phyloP scores from a whole-genome alignment of 2,329 filamentous ascomycete genomes.

The Laburnicola sp. region DNA sequence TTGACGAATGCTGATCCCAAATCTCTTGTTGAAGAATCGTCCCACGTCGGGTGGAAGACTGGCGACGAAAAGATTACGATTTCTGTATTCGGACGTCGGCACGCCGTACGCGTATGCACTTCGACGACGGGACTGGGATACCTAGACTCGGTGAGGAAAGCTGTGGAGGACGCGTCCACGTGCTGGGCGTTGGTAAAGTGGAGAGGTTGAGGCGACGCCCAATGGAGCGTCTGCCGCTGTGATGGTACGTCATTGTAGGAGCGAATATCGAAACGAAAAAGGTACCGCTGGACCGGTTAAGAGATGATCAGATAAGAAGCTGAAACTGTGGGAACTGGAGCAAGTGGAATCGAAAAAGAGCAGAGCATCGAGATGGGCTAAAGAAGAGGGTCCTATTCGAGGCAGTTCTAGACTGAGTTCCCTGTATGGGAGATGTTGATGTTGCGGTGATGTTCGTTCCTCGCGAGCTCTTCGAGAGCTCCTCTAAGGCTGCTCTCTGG shows the following conservation, averaged over 20 bases:
- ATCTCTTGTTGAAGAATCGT: no score
- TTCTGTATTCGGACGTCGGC: not conserved
- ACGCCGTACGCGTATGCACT: not conserved
- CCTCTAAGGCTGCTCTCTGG: no score
- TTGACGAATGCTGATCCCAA: no score
- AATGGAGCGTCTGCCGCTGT: not conserved
- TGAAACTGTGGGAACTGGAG: not conserved
- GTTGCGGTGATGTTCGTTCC: no score
- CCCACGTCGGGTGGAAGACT: not conserved
- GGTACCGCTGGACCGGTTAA: no score
- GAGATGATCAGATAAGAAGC: no score
- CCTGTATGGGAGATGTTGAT: no score
- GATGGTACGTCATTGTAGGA: not conserved
- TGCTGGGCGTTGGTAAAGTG: conserved; percentile 5
- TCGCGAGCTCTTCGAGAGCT: no score
- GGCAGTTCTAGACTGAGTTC: no score
- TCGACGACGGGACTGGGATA: not conserved
- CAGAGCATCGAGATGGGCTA: not conserved
- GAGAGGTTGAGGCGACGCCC: conserved; percentile 5
- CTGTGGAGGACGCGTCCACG: no score
- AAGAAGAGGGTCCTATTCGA: not conserved
- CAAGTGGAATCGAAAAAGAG: not conserved
- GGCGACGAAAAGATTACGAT: not conserved
- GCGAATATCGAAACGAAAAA: no score
- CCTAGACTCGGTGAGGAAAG: not conserved